Percentiles rank a stretch among this genome's conserved stretches.
Evolutionary conservation across 805 yeast genomes (phyloP).

Genomic region (Saccharomycodes ludwigii): DNA sequence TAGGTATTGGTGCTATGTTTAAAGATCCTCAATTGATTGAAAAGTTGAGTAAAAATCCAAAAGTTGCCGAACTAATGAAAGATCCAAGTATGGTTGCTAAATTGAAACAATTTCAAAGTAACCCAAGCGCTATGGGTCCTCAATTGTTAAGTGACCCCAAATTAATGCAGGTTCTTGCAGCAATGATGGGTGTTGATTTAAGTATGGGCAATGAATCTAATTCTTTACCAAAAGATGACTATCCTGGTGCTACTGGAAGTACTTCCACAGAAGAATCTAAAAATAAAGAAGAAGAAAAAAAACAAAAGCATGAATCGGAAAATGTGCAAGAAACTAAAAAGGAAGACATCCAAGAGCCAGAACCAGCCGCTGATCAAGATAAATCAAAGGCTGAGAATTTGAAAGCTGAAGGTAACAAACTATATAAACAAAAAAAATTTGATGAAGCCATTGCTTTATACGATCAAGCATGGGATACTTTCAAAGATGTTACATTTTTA

Average conservation of each 20-base stretch:
- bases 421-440: constrained; percentile 78
- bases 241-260: constrained; percentile 18
- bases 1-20: constrained; percentile 70
- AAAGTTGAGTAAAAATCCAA: constrained; percentile 71
- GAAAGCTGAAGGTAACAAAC: constrained; percentile 75
- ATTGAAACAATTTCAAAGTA: constrained; percentile 42
- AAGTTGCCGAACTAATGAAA: constrained; percentile 74
- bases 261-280: constrained; percentile 14
- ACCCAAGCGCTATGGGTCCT: constrained; percentile 65
- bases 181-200: constrained; percentile 72
- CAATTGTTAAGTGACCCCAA: constrained; percentile 73
- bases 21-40: constrained; percentile 67
- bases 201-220: constrained; percentile 27
- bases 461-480: constrained; percentile 71
- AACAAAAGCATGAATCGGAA: constrained; percentile 14
- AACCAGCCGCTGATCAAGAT: constrained; percentile 18
- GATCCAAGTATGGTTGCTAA: constrained; percentile 69
- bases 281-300: constrained; percentile 11
- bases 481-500: constrained; percentile 80
- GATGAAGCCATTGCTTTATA: constrained; percentile 87
- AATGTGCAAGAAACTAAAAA: constrained; percentile 16
- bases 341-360: constrained; percentile 16
- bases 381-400: constrained; percentile 50
- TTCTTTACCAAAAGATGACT: constrained; percentile 19
- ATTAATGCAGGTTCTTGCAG: constrained; percentile 78